Evolutionary conservation across 495 filamentous ascomycete genomes (phyloP), one percentile per base, ranked within the genome.

Genomic region (Hypoxylon intermedium): DNA sequence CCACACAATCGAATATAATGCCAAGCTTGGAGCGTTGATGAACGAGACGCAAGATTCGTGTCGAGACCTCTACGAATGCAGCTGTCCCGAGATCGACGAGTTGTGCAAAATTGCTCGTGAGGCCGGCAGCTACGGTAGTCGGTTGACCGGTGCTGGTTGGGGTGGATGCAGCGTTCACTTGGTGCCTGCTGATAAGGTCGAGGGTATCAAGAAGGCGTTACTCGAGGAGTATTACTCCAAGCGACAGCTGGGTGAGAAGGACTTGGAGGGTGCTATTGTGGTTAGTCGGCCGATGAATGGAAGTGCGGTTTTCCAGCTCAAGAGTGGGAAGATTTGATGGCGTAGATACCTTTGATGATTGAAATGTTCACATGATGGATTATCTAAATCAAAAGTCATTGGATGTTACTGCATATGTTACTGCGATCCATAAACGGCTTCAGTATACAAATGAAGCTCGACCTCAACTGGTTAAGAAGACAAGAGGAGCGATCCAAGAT

Each of bases 131-230:
- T 93, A 89, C 74, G 95, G 94, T 16, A 90, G 88, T 62, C 82
- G 94, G 6, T 75, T 98, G 67, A 98, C 94, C 1, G 94, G 94
- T 44, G 94, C 94, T 12, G 94, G 94, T 21, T 98, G 94, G 94
- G 94, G 94, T 58, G 94, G 94, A 9, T 98, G 95, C 73, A 92
- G 84, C 38, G 93, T 98, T 44, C 95, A 98, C 74, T 82, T 98
- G 53, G 86, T 98, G 42, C 89, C 93, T 1, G 88, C 86, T 63
- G 84, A 91, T 53, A 93, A 89, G 75, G 89, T 96, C 1, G 86
- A 91, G n/a, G 85, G 76, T 31, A 88, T 98, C 19, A 90, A 83
- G 69, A 77, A 82, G 69, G 88, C 87, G 15, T 88, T 91, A 84
- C 81, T 88, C 68, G 78, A 84, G 53, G 83, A 90, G 71, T 98